phyloP scores from a whole-genome alignment of 2,329 filamentous ascomycete species.

The Tetracladium maxilliforme region DNA sequence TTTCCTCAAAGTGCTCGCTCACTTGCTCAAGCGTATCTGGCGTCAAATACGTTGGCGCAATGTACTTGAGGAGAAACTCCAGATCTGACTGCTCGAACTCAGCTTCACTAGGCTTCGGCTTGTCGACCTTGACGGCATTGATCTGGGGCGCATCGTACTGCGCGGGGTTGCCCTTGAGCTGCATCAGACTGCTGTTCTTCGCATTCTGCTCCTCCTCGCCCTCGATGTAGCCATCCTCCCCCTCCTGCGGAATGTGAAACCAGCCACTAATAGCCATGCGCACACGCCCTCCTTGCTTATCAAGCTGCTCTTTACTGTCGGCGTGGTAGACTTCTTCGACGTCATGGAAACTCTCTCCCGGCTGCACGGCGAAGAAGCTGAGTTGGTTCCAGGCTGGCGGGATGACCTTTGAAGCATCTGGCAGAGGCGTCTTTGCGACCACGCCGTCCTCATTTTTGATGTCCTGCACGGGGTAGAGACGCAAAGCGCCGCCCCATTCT shows the following conservation, averaged over 20 bases:
- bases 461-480: conserved; percentile 63
- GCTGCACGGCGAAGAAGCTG: conserved; percentile 95
- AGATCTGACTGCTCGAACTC: conserved; percentile 65
- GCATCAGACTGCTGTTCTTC: conserved; percentile 80
- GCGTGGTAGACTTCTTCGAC: conserved; percentile 92
- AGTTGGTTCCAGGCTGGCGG: conserved; percentile 95
- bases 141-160: conserved; percentile 71
- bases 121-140: conserved; percentile 31
- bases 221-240: conserved; percentile 80
- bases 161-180: conserved; percentile 83
- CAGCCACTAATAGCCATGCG: conserved; percentile 98
- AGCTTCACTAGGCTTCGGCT: conserved; percentile 9
- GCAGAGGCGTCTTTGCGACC: conserved; percentile 63
- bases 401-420: conserved; percentile 69
- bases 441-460: conserved; percentile 54
- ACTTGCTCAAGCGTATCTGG: conserved; percentile 82
- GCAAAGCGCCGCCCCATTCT: conserved; percentile 84
- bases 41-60: conserved; percentile 79
- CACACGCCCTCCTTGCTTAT: conserved; percentile 59
- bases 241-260: conserved; percentile 95
- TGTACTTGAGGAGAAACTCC: conserved; percentile 80
- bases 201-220: conserved; percentile 81
- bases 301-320: conserved; percentile 39
- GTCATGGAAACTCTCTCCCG: conserved; percentile 97
- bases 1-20: conserved; percentile 62